phyloP scores from a whole-genome alignment of 2,329 filamentous ascomycete genomes.

The Verticillium dahliae region DNA sequence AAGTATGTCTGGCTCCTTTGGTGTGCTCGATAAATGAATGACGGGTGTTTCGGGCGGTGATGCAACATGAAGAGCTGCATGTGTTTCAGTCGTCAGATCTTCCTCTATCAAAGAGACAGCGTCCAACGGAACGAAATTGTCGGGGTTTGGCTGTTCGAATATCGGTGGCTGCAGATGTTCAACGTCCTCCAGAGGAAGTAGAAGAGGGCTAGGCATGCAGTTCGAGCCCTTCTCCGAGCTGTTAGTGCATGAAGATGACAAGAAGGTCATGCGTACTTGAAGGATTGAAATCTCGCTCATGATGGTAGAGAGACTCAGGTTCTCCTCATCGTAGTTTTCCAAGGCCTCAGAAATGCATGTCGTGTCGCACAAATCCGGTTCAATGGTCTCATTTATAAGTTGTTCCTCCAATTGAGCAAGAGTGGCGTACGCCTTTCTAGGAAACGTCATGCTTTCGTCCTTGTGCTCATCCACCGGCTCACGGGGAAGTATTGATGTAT shows the following conservation, averaged over 20 bases:
- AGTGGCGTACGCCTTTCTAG: slow-evolving; percentile 2
- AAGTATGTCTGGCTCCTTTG: slow-evolving; percentile 6
- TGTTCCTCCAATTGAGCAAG: slow-evolving; percentile 5
- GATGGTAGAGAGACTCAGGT: not conserved
- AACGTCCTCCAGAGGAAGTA: not conserved
- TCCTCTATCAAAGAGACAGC: slow-evolving; percentile 17
- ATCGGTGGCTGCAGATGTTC: slow-evolving; percentile 12
- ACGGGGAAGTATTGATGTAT: slow-evolving; percentile 2
- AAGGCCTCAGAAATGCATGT: too few relatives aligned
- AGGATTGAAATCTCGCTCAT: not conserved
- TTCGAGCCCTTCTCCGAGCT: not conserved
- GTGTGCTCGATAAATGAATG: not conserved
- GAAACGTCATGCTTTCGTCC: slow-evolving; percentile 8
- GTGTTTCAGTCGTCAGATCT: slow-evolving; percentile 1
- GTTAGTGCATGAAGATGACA: not conserved
- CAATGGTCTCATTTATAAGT: slow-evolving; percentile 2
- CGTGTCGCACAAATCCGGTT: not conserved
- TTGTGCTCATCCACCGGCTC: slow-evolving; percentile 7
- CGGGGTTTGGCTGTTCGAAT: slow-evolving; percentile 10
- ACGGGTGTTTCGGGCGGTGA: not conserved
- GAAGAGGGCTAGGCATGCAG: not conserved
- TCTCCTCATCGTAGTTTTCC: too few relatives aligned
- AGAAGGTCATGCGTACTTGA: not conserved
- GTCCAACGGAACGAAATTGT: slow-evolving; percentile 23
- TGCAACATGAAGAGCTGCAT: not conserved